These are phyloP conservation scores for Petunia axillaris DNA, from an alignment of 257 asterid species.

Conservation along the genomic window DNA sequence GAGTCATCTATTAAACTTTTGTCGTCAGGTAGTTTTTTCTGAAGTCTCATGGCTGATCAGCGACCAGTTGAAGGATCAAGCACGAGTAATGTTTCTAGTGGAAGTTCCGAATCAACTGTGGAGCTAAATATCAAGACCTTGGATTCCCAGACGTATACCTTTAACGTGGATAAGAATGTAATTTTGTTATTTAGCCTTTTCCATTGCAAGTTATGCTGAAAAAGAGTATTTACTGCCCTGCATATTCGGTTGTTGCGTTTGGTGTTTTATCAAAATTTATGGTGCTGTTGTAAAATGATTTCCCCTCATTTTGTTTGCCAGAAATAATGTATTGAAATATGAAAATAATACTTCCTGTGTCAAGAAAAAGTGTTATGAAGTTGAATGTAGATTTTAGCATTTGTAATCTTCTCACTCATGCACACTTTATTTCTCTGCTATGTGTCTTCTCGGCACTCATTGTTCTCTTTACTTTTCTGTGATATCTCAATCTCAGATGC, in stretches of 20 bases:
- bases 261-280: conserved; percentile 1
- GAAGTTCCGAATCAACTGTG: conserved; percentile 60
- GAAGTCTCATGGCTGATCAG: conserved; percentile 63
- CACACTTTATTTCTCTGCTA: not conserved
- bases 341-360: not conserved
- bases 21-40: conserved; percentile 32
- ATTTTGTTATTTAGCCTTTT: conserved; percentile 12
- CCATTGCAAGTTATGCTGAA: not conserved
- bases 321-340: conserved; percentile 21
- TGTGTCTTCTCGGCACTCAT: conserved; percentile 3
- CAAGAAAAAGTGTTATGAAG: not conserved
- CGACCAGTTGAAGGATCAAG: conserved; percentile 58
- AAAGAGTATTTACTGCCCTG: not conserved
- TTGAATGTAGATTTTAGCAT: not conserved
- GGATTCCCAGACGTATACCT: conserved; percentile 65
- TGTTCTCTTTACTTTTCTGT: not conserved
- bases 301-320: not conserved
- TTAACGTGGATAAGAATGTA: conserved; percentile 75
- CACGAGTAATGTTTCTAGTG: conserved; percentile 49
- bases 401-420: not conserved
- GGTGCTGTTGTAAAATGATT: not conserved
- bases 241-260: not conserved
- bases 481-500: conserved; percentile 48
- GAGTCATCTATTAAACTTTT: not conserved
- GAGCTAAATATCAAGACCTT: conserved; percentile 88